Conservation (phyloP, 495 filamentous ascomycete species). For the Sporormia fimetaria region DNA sequence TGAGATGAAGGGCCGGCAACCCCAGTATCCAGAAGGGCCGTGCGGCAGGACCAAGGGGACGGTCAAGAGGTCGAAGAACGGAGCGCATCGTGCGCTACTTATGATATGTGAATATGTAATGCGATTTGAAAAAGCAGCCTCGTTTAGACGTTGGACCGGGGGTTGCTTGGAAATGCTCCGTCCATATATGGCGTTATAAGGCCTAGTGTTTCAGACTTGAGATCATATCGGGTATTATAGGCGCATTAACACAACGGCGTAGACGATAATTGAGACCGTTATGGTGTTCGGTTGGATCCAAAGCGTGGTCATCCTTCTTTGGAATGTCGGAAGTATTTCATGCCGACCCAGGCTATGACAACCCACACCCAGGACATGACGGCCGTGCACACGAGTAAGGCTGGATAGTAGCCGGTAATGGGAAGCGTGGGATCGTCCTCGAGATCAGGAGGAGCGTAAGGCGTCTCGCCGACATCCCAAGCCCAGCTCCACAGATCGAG, state of each 20-base stretch:
- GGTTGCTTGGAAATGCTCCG: neutral
- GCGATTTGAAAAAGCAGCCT: slow-evolving; percentile 17
- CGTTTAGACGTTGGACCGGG: slow-evolving; percentile 3
- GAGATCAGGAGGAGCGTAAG: slow-evolving; percentile 82
- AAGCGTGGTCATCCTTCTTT: slow-evolving; percentile 38
- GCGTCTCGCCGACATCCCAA: slow-evolving; percentile 96
- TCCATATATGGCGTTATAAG: slow-evolving; percentile 7
- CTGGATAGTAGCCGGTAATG: slow-evolving; percentile 94
- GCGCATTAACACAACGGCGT: slow-evolving; percentile 9
- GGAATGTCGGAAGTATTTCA: slow-evolving; percentile 98
- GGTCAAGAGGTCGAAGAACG: slow-evolving; percentile 3
- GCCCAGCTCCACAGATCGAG: slow-evolving; percentile 99
- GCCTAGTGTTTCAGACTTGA: slow-evolving; percentile 24
- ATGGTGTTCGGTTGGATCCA: slow-evolving; percentile 3
- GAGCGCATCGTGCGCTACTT: slow-evolving; percentile 13
- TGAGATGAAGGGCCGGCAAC: slow-evolving; percentile 7
- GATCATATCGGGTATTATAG: slow-evolving; percentile 14
- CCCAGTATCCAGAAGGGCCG: slow-evolving; percentile 13
- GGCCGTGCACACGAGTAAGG: slow-evolving; percentile 77
- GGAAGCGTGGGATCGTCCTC: slow-evolving; percentile 89
- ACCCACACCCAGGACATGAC: slow-evolving; percentile 99
- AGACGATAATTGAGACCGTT: slow-evolving; percentile 16
- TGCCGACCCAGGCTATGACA: slow-evolving; percentile 88
- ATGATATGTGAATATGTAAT: slow-evolving; percentile 5
- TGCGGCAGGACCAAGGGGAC: slow-evolving; percentile 7